A percentile compares a stretch with the other conserved stretches of the same genome.
phyloP scores from a whole-genome alignment of 106 monocot species.

The Dendrobium catenatum region DNA sequence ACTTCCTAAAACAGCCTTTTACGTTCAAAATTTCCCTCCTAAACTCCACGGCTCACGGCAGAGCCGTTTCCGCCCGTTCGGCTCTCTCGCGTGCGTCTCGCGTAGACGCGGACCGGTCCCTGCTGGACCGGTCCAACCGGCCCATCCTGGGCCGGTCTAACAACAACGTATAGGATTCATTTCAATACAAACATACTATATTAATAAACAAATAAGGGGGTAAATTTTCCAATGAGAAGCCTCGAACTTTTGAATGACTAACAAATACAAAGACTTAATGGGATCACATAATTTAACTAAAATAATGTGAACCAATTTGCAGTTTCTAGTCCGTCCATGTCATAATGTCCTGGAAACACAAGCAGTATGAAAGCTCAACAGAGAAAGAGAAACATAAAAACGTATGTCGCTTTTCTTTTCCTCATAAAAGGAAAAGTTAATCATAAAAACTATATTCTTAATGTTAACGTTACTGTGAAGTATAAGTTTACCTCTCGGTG shows the following conservation, averaged over 20 bases:
- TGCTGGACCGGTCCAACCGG: no score
- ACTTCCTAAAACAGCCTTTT: no score
- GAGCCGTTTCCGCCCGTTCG: no score
- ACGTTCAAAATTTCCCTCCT: no score
- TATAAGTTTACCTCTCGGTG: constrained; percentile 37
- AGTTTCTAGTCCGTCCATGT: neutral
- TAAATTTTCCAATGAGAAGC: neutral
- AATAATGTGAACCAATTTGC: neutral
- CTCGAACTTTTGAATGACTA: neutral
- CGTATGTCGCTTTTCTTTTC: neutral
- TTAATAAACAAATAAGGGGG: neutral
- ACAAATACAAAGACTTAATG: neutral
- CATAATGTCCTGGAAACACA: neutral
- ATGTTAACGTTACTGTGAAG: neutral
- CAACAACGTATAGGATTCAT: neutral
- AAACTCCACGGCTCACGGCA: no score
- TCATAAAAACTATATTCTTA: neutral
- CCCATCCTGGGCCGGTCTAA: no score
- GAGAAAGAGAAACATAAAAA: neutral
- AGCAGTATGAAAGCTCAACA: neutral
- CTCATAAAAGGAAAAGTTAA: neutral
- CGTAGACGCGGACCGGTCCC: no score
- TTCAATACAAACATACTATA: neutral
- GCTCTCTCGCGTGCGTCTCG: no score
- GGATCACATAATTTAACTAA: neutral